These are phyloP conservation scores for Serendipita vermifera DNA, from an alignment of 768 basidiomycete genomes.

Conservation along the genomic window DNA sequence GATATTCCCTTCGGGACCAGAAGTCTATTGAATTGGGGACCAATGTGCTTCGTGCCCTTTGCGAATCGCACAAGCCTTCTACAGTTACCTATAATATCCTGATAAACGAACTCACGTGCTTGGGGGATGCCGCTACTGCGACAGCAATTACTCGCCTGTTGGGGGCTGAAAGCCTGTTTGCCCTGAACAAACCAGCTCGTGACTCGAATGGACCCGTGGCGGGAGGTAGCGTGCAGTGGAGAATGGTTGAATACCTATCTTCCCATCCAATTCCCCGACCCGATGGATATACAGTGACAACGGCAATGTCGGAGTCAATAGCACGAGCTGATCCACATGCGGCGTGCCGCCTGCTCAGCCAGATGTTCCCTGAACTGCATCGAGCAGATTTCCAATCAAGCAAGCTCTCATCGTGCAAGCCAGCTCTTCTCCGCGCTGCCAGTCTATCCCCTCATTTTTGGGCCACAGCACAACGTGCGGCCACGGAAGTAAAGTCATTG, in stretches of 20 bases:
- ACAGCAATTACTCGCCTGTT: slow-evolving; percentile 12
- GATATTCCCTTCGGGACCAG: slow-evolving; percentile 54
- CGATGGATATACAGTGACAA: slow-evolving; percentile 30
- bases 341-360: too few species aligned
- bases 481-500: neutral
- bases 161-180: slow-evolving; percentile 14
- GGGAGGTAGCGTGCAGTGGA: too few species aligned
- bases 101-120: slow-evolving; percentile 36
- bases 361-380: too few species aligned
- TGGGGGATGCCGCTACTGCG: slow-evolving; percentile 4
- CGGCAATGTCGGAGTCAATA: slow-evolving; percentile 1
- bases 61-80: slow-evolving; percentile 31
- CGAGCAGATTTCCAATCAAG: too few species aligned
- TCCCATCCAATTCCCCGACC: slow-evolving; percentile 18
- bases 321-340: neutral
- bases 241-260: too few species aligned
- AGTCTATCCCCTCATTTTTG: slow-evolving; percentile 5
- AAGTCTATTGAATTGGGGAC: slow-evolving; percentile 37
- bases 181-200: slow-evolving; percentile 11
- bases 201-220: too few species aligned
- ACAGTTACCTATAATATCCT: slow-evolving; percentile 45
- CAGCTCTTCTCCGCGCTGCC: too few species aligned
- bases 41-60: slow-evolving; percentile 32
- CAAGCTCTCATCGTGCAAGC: too few species aligned
- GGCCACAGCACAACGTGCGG: neutral